Conservation (phyloP, 1,284 basidiomycete genomes). For the Ganoderma meredithae region DNA sequence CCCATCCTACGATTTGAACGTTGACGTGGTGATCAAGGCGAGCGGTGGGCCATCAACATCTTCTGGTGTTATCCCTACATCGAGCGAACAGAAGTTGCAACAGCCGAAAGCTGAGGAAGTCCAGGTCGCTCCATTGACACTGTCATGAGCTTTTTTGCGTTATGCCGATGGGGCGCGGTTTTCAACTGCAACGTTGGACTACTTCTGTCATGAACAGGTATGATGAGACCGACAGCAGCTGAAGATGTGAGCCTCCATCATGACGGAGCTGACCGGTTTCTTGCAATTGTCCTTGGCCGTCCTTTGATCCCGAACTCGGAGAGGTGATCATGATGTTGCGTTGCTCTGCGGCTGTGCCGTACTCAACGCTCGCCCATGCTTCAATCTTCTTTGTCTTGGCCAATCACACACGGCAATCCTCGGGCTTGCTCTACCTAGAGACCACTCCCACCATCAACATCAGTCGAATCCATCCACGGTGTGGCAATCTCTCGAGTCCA, state of each 20-base stretch:
- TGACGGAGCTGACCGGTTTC: not conserved
- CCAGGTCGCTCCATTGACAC: not conserved
- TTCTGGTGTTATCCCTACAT: no score
- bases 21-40: no score
- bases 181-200: not conserved
- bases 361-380: not conserved
- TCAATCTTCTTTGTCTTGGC: not conserved
- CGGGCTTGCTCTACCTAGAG: not conserved
- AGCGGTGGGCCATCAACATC: no score
- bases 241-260: not conserved
- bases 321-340: not conserved
- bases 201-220: not conserved
- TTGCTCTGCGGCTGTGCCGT: not conserved
- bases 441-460: not conserved
- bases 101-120: not conserved
- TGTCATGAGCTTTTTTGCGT: not conserved
- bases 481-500: not conserved
- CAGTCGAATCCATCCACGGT: not conserved
- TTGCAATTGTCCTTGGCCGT: not conserved
- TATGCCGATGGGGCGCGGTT: not conserved
- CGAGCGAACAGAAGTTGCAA: no score
- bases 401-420: not conserved
- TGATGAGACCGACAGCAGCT: not conserved
- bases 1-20: no score
- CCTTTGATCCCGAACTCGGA: not conserved